Base-by-base conservation (phyloP, 1,284 basidiomycete species). In the Boletus calvinii region DNA sequence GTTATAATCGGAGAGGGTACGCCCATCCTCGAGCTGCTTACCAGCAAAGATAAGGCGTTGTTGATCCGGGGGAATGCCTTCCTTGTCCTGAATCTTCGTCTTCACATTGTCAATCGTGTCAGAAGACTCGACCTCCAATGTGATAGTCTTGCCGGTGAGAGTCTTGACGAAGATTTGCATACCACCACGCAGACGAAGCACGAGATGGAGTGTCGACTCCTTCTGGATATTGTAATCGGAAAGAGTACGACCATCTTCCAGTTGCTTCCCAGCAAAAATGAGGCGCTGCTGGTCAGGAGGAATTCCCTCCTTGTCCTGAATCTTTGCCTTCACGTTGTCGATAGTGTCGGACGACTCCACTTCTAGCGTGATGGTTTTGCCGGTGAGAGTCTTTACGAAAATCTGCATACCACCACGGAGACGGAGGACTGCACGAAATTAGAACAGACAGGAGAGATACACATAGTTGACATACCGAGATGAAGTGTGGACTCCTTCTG, bases 261-360 rank as follows among this genome's bases (percentile, higher is more conserved):
- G 72, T 69, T 91, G 89, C 74, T 91, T 91, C 29, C 88, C 88
- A 32, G 88, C 90, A 56, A 92, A 92, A 69, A 92, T 92, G 24
- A 91, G 76, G 29, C 89, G 85, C 64, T 91, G 89, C 66, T 91
- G 88, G 62, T 91, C 88, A n/a, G 89, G 88, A 17, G 87, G 87
- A 43, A 90, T 90, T 1, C 87, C 87, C 64, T 90, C 88, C 74
- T 90, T 90, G 68, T 90, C 88, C 68, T 90, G 87, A 55, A 91
- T 90, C 79, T 90, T 90, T 54, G 85, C 79, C 74, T 91, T 90
- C 56, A 91, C 89, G 62, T 92, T 92, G 73, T 94, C 91, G 59
- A 94, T 92, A 41, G 92, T 92, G 72, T 93, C 91, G 0, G 86
- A 90, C 1, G 90, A 92, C 72, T 94, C 91, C 31, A 94, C 90